Conservation (phyloP, 2,329 filamentous ascomycete species). For the Alternaria gaisen region DNA sequence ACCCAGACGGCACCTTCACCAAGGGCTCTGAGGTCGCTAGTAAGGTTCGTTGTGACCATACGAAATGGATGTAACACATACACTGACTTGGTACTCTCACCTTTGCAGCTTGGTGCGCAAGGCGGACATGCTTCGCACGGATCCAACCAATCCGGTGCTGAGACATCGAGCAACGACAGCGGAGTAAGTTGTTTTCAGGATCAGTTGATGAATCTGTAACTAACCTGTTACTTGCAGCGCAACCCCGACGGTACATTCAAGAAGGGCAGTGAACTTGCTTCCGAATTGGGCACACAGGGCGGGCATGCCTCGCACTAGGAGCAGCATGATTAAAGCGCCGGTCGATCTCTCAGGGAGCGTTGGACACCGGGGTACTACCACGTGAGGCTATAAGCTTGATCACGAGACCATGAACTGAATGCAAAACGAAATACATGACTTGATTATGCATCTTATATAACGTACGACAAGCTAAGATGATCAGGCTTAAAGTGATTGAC, state of each 20-base stretch:
- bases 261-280: conserved; percentile 46
- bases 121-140: conserved; percentile 49
- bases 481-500: background rate
- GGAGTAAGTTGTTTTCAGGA: conserved; percentile 35
- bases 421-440: background rate
- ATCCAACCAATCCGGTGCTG: conserved; percentile 18
- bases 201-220: conserved; percentile 39
- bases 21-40: conserved; percentile 50
- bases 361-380: background rate
- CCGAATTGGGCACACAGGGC: conserved; percentile 47
- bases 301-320: conserved; percentile 37
- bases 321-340: background rate
- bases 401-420: background rate
- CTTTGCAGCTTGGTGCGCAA: conserved; percentile 41
- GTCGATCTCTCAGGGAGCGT: background rate
- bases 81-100: background rate
- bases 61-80: background rate
- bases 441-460: background rate
- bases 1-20: conserved; percentile 52
- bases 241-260: conserved; percentile 56
- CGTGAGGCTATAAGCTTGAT: background rate
- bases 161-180: conserved; percentile 18
- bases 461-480: background rate
- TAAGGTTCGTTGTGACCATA: conserved; percentile 24
- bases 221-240: conserved; percentile 36